Conservation (phyloP, 352 stramenopile species). For the Globisporangium spiculum region DNA sequence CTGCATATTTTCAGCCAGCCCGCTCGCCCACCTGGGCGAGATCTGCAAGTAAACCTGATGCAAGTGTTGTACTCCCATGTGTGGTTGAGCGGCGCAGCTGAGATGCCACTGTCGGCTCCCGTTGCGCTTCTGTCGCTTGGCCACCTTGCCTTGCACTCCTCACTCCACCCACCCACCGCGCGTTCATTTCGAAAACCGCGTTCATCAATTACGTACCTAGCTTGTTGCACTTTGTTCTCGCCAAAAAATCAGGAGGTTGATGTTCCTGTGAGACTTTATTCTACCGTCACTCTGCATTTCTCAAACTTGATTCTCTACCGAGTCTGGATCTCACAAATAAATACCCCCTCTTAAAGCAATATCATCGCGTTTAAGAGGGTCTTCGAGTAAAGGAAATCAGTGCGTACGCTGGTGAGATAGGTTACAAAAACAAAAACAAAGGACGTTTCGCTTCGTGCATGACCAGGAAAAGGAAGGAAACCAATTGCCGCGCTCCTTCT, state of each 20-base stretch:
- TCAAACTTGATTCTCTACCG: background rate
- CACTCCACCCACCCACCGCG: no score
- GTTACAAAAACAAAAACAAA: slow-evolving; percentile 5
- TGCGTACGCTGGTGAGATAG: background rate
- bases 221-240: no score
- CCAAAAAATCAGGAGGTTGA: slow-evolving; percentile 4
- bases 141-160: background rate
- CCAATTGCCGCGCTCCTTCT: slow-evolving; percentile 1
- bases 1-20: background rate
- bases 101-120: background rate
- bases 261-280: background rate
- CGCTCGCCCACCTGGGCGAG: background rate
- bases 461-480: slow-evolving; percentile 1
- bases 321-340: background rate
- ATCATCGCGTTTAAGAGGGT: background rate
- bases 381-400: slow-evolving; percentile 9
- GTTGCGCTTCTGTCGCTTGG: background rate
- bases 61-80: background rate
- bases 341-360: background rate
- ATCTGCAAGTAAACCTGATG: background rate
- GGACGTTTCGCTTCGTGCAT: slow-evolving; percentile 11
- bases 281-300: background rate
- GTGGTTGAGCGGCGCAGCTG: background rate
- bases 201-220: no score
- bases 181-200: no score